A percentile compares a stretch with the other conserved stretches of the same genome.
These are phyloP conservation scores for Ballota nigra DNA, from an alignment of 257 asterid genomes.

Conservation along the genomic window DNA sequence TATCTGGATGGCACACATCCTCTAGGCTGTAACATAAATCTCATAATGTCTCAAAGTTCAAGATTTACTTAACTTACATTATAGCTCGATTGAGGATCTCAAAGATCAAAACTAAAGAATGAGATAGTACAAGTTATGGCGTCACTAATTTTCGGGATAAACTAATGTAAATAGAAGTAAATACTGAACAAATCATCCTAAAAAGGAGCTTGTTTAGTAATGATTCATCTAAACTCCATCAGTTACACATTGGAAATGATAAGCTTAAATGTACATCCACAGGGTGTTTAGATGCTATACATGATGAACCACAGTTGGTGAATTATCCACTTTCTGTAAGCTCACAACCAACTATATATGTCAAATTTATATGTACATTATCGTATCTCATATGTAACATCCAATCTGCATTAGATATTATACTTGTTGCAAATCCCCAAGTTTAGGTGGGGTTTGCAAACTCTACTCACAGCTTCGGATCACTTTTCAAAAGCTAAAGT, in stretches of 20 bases:
- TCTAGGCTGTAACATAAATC: background rate
- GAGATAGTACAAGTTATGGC: background rate
- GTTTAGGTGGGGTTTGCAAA: too few relatives aligned
- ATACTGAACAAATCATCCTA: background rate
- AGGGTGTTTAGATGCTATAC: background rate
- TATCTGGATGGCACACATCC: too few relatives aligned
- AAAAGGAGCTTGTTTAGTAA: background rate
- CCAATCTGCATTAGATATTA: background rate
- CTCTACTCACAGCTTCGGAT: background rate
- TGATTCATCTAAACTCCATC: background rate
- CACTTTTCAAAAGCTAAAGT: background rate
- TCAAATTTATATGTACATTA: background rate
- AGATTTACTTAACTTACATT: too few relatives aligned
- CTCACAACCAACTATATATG: background rate
- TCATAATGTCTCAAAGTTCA: too few relatives aligned
- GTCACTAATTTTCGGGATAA: background rate
- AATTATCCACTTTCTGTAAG: background rate
- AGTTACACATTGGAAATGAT: background rate
- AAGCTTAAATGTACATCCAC: background rate
- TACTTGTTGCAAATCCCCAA: background rate
- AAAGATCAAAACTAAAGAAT: background rate
- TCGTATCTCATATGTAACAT: background rate
- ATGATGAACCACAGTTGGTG: background rate
- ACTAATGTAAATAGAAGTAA: background rate
- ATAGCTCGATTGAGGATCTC: background rate